Evolutionary conservation across 306 rosid genomes (phyloP), one percentile per base, ranked within the genome.

Genomic region (Biancaea sappan): DNA sequence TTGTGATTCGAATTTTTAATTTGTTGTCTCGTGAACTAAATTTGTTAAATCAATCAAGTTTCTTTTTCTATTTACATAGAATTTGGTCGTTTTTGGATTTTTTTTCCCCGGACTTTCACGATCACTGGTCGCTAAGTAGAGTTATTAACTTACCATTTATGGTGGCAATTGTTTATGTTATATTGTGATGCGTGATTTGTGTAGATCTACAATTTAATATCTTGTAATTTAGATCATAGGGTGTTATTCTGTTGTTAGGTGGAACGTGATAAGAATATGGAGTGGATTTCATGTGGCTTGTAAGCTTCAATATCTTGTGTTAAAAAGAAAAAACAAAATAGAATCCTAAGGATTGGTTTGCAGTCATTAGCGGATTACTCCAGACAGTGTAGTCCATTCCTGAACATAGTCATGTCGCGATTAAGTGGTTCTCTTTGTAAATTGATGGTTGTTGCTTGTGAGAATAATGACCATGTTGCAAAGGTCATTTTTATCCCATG

Each of bases 121-220:
- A 28, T 37, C 44, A 9, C 34, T 6, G 46, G 32, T 43, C 2
- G 3, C 25, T 16, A n/a, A 35, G 62, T n/a, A 4, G 26, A 25
- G 22, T 50, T 61, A 0, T 66, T 58, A n/a, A n/a, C n/a, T n/a
- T n/a, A n/a, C n/a, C n/a, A 26, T 31, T 58, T 62, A 18, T 43
- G 44, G 74, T 32, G 57, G 43, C 73, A 35, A 25, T 34, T 50
- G 16, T 50, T 44, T 11, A 46, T 52, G 44, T 77, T 76, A 82
- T 72, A 47, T 50, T 8, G 54, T 65, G 15, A 41, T 43, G 54
- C 4, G 53, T 15, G 16, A 24, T 0, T 46, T 44, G 8, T 66
- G 13, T 41, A 14, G 54, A 31, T 43, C 38, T 43, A 40, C 53
- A 35, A 8, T 61, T 54, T 24, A 11, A 15, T 4, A 7, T 8